Conservation (phyloP, 495 filamentous ascomycete species). For the Podospora bellae-mahoneyi region DNA sequence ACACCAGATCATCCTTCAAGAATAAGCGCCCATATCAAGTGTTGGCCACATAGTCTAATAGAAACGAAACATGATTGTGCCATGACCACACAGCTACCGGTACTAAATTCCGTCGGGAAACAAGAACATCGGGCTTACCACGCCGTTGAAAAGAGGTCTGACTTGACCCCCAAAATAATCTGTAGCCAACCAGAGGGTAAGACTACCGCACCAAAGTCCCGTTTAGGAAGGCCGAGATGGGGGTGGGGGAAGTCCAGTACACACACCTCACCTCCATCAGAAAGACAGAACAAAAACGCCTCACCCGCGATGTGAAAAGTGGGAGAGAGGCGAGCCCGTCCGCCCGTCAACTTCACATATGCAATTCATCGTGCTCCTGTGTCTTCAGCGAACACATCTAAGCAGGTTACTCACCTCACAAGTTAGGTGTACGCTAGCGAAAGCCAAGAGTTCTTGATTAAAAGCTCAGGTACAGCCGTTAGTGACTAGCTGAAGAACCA, state of each 20-base stretch:
- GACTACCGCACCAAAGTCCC: not conserved
- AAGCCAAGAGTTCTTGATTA: not conserved
- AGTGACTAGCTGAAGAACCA: not conserved
- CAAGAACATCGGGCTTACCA: not conserved
- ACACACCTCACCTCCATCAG: not conserved
- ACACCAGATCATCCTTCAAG: not conserved
- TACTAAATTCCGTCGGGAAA: not conserved
- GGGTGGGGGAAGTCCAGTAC: not conserved
- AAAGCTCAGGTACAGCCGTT: not conserved
- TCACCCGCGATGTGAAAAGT: not conserved
- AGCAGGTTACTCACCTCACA: not conserved
- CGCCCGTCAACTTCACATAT: not conserved
- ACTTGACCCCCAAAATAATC: not conserved
- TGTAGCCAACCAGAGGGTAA: not conserved
- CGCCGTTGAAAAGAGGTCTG: not conserved
- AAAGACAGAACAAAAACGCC: not conserved
- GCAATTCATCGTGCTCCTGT: not conserved
- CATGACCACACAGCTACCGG: not conserved
- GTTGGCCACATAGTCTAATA: not conserved
- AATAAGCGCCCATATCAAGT: not conserved
- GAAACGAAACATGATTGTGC: not conserved
- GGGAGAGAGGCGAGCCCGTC: not conserved
- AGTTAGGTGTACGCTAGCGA: not conserved
- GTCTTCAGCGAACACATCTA: not conserved
- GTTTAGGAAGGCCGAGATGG: not conserved